Evolutionary conservation across 345 rosid genomes (phyloP).

Genomic region (Pseudoturritis turrita): DNA sequence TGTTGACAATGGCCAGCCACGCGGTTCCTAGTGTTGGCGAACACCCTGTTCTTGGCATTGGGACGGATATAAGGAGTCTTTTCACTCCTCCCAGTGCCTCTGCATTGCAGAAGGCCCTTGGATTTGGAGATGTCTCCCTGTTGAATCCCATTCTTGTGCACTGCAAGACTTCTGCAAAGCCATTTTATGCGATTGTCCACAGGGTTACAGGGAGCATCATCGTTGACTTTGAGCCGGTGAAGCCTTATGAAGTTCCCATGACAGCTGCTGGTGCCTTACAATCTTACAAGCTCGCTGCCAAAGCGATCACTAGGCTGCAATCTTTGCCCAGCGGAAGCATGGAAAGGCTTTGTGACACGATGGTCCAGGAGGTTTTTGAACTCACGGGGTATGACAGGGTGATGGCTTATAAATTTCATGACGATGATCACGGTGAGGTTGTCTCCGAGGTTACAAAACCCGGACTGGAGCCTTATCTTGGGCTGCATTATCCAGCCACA

Average conservation of each 20-base stretch:
- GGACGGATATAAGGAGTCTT: conserved; percentile 67
- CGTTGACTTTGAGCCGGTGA: conserved; percentile 91
- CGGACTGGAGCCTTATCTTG: conserved; percentile 87
- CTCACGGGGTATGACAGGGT: conserved; percentile 96
- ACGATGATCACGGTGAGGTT: conserved; percentile 98
- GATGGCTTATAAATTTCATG: conserved; percentile 94
- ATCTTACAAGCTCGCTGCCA: conserved; percentile 95
- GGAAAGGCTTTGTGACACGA: conserved; percentile 83
- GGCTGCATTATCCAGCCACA: conserved; percentile 97
- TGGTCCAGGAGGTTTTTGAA: conserved; percentile 95
- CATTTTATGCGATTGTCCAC: conserved; percentile 88
- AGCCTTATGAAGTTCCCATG: conserved; percentile 94
- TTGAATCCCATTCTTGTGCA: conserved; percentile 92
- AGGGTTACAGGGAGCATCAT: conserved; percentile 86
- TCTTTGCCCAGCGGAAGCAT: conserved; percentile 86
- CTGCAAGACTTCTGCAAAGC: conserved; percentile 93
- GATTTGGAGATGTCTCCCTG: conserved; percentile 82
- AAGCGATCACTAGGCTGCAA: conserved; percentile 85
- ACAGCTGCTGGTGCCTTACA: conserved; percentile 97
- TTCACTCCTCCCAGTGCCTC: conserved; percentile 88
- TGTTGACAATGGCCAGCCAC: conserved; percentile 84
- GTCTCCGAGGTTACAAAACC: conserved; percentile 83
- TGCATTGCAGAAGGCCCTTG: conserved; percentile 82
- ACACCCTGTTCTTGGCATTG: conserved; percentile 64
- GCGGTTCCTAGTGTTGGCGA: conserved; percentile 97